Percentiles rank a stretch among this genome's conserved stretches.
These are phyloP conservation scores for Tagetes erecta DNA, from an alignment of 129 eudicot species.

Conservation along the genomic window DNA sequence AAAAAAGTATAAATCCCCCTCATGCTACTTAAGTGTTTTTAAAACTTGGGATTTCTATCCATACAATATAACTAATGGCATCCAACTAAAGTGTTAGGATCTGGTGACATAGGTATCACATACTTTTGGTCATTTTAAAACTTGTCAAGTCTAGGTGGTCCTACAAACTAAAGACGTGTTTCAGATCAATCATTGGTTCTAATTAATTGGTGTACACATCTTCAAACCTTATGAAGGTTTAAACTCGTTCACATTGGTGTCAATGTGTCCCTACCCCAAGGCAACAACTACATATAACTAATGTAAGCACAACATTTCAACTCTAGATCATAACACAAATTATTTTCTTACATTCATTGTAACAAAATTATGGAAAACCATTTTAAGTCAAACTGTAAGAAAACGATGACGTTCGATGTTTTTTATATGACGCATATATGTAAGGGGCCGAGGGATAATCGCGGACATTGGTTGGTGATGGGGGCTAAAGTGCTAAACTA, in stretches of 20 bases:
- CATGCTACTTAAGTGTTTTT: too few relatives aligned
- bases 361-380: not conserved
- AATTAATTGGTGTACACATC: not conserved
- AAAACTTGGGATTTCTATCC: too few relatives aligned
- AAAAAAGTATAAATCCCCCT: too few relatives aligned
- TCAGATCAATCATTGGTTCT: not conserved
- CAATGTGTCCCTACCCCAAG: not conserved
- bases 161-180: not conserved
- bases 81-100: too few relatives aligned
- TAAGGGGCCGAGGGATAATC: conserved; percentile 74
- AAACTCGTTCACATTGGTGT: not conserved
- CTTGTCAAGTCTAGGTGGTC: not conserved
- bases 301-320: not conserved
- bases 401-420: not conserved
- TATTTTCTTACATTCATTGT: not conserved
- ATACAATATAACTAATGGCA: too few relatives aligned
- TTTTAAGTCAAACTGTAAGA: not conserved
- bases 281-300: not conserved
- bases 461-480: conserved; percentile 92
- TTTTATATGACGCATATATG: conserved; percentile 51
- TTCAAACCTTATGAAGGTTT: not conserved
- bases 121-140: too few relatives aligned
- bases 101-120: too few relatives aligned
- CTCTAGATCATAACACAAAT: too few relatives aligned
- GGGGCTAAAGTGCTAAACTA: conserved; percentile 84